Conservation (phyloP, 805 yeast genomes). For the Torulaspora franciscae region DNA sequence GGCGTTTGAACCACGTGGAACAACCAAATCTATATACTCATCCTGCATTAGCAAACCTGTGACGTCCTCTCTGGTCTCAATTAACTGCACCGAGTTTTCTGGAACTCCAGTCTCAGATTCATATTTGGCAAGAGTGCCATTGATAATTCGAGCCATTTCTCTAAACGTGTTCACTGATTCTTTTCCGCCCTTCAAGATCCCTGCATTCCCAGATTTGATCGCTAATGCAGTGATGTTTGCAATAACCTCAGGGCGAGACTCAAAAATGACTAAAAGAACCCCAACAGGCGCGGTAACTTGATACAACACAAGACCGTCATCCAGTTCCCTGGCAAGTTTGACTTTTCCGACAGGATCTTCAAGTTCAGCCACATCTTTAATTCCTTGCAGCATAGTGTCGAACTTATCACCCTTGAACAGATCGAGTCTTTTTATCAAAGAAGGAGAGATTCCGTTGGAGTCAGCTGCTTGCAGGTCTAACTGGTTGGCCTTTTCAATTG, state of each 20-base stretch:
- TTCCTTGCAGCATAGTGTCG: conserved; percentile 92
- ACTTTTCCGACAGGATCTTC: conserved; percentile 92
- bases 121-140: conserved; percentile 44
- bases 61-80: conserved; percentile 86
- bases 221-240: conserved; percentile 96
- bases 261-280: conserved; percentile 85
- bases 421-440: conserved; percentile 81
- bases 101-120: conserved; percentile 65
- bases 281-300: conserved; percentile 94
- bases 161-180: conserved; percentile 83
- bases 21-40: conserved; percentile 85
- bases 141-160: conserved; percentile 70
- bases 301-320: conserved; percentile 79
- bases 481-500: conserved; percentile 67
- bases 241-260: conserved; percentile 96
- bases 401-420: conserved; percentile 76
- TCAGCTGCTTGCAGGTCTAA: conserved; percentile 69
- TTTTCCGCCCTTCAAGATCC: conserved; percentile 95
- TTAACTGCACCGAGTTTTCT: conserved; percentile 72
- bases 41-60: conserved; percentile 80
- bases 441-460: conserved; percentile 53
- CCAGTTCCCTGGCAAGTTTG: conserved; percentile 77
- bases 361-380: conserved; percentile 80
- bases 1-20: conserved; percentile 96
- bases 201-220: conserved; percentile 93